A percentile compares a stretch with the other conserved stretches of the same genome.
phyloP scores from a whole-genome alignment of 169 alveolate genomes.

The Cryptosporidium bovis region DNA sequence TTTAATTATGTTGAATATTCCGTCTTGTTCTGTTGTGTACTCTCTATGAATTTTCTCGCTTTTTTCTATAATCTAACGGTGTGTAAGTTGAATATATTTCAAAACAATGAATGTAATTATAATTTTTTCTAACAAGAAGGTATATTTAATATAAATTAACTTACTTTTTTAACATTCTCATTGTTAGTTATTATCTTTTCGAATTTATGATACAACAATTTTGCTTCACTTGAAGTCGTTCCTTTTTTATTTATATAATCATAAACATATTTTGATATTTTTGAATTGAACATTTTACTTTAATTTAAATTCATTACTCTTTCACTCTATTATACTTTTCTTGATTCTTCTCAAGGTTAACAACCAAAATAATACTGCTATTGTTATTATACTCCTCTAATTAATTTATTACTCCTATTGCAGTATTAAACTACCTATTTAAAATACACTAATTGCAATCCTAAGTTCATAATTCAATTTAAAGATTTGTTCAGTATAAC shows the following conservation, averaged over 20 bases:
- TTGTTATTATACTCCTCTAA: too few species aligned
- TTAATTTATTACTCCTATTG: too few species aligned
- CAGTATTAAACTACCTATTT: too few species aligned
- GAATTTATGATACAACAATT: slow-evolving; percentile 36
- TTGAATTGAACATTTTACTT: slow-evolving; percentile 34
- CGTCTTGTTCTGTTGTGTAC: not conserved
- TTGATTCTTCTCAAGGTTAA: too few species aligned
- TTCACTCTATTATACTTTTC: not conserved
- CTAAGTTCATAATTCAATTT: too few species aligned
- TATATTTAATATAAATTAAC: not conserved
- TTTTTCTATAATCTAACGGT: slow-evolving; percentile 17
- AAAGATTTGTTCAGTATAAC: too few species aligned
- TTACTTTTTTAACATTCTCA: slow-evolving; percentile 56
- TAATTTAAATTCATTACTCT: not conserved
- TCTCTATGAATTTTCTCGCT: not conserved
- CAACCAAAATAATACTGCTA: too few species aligned
- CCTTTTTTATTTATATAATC: slow-evolving; percentile 20
- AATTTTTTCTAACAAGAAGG: not conserved
- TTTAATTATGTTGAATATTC: too few species aligned
- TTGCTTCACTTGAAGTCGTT: slow-evolving; percentile 57
- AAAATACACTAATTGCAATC: too few species aligned
- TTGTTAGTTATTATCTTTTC: slow-evolving; percentile 34
- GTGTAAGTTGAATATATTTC: too few species aligned
- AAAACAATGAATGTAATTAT: too few species aligned
- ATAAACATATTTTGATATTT: slow-evolving; percentile 41